Evolutionary conservation across 768 basidiomycete species (phyloP), one percentile per base, ranked within the genome.

Genomic region (Mycena albidolilacea): DNA sequence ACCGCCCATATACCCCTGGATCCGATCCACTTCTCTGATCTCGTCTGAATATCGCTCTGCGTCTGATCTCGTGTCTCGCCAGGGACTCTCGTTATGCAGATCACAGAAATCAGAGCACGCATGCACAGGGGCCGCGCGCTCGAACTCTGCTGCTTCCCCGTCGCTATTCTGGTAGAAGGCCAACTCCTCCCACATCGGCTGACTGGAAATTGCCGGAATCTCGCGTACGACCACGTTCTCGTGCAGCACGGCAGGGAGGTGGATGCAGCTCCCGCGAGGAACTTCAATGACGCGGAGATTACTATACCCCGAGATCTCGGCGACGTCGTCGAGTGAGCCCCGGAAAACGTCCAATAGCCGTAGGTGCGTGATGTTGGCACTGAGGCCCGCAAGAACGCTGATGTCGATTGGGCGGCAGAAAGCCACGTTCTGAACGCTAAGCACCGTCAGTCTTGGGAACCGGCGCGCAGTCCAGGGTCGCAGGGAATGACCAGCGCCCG

Each of bases 291-390:
- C 46, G 35, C 30, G 30, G 23, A 64, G 48, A 37, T 50, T 9
- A 35, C 23, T 7, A 41, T 48, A 64, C 0, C 12, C 23, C n/a
- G 10, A 21, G 37, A 64, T 35, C 3, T 35, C 62, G 19, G 46
- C 2, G 30, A 30, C 60, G 21, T 14, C 41, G 41, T 23, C 15
- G 21, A 41, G 9, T 3, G 21, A 21, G 23, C 41, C 41, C 10
- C 41, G n/a, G 17, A 21, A 30, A 4, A 38, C 41, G 30, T 68
- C 48, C 0, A 23, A n/a, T 17, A 68, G 58, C 19, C 17, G 58
- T 44, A 68, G 46, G n/a, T 68, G 37, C 4, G 46, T 39, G 35
- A 68, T 60, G 7, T 14, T 15, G 11, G 58, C 58, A 35, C 46
- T 19, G 58, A 68, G 44, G 43, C 8, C 9, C 11, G 21, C 30